Evolutionary conservation across 1,139 yeast genomes (phyloP).

Genomic region (Diutina sp.): DNA sequence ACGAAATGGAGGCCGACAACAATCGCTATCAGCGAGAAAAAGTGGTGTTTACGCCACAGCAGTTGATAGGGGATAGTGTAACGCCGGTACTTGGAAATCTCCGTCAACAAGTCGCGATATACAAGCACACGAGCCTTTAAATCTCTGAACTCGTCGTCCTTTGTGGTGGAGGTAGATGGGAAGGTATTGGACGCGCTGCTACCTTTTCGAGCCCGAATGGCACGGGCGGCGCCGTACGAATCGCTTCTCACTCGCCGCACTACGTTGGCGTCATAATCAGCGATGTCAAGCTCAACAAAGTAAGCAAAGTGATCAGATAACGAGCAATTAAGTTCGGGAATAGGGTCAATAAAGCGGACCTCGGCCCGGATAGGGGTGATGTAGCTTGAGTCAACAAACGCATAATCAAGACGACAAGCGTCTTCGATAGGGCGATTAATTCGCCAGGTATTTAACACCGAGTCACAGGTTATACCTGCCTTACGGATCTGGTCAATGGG

Average conservation of each 20-base stretch:
- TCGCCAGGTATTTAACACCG: conserved; percentile 81
- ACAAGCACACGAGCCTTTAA: conserved; percentile 9
- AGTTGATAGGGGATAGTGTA: conserved; percentile 49
- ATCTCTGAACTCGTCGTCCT: conserved; percentile 13
- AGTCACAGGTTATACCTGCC: conserved; percentile 89
- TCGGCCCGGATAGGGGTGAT: conserved; percentile 45
- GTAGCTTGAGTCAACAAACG: conserved; percentile 50
- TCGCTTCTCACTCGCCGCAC: not conserved
- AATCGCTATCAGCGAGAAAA: conserved; percentile 37
- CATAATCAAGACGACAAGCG: conserved; percentile 88
- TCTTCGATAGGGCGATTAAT: conserved; percentile 44
- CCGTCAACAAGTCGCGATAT: conserved; percentile 42
- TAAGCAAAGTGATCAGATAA: conserved; percentile 93
- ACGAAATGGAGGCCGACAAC: conserved; percentile 42
- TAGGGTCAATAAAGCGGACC: conserved; percentile 60
- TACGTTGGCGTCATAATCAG: not conserved
- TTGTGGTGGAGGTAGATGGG: conserved; percentile 2
- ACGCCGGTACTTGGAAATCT: conserved; percentile 42
- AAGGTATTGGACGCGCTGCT: not conserved
- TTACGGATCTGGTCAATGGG: conserved; percentile 55
- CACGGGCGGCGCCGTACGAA: conserved; percentile 8
- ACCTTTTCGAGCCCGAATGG: conserved; percentile 10
- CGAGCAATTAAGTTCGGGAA: conserved; percentile 50
- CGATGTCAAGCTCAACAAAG: conserved; percentile 10
- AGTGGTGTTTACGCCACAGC: conserved; percentile 53